Percentiles rank a stretch among this genome's conserved stretches.
These are phyloP conservation scores for Wickerhamiella spandovensis DNA, from an alignment of 805 yeast species.

Conservation along the genomic window DNA sequence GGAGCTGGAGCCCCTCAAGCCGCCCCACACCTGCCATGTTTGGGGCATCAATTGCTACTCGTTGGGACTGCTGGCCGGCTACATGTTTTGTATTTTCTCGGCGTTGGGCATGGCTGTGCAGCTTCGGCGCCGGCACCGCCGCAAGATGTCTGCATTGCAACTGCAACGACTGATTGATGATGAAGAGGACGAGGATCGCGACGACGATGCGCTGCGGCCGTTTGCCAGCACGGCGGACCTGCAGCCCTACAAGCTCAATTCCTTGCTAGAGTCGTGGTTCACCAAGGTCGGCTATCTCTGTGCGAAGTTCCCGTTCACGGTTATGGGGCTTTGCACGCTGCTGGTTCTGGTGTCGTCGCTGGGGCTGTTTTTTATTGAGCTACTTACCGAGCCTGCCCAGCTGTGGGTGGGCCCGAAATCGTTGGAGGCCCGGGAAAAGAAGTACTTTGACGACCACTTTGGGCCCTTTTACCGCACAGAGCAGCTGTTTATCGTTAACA, in stretches of 20 bases:
- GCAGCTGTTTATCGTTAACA: constrained; percentile 63
- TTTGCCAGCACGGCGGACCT: constrained; percentile 9
- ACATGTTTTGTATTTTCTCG: constrained; percentile 6
- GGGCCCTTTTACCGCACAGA: constrained; percentile 88
- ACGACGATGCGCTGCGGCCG: constrained; percentile 20
- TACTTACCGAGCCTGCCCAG: constrained; percentile 70
- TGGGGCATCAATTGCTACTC: constrained; percentile 65
- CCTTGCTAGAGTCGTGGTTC: constrained; percentile 35
- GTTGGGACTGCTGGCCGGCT: constrained; percentile 41
- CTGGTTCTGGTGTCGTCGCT: constrained; percentile 35
- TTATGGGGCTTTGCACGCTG: constrained; percentile 32
- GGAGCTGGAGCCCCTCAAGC: constrained; percentile 34
- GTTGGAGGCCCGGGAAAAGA: constrained; percentile 52
- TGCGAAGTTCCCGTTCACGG: constrained; percentile 43
- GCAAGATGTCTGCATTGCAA: constrained; percentile 8
- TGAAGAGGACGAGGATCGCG: constrained; percentile 22
- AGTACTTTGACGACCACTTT: constrained; percentile 60
- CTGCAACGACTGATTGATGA: constrained; percentile 32
- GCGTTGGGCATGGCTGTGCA: constrained; percentile 3
- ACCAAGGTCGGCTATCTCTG: constrained; percentile 43
- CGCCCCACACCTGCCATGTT: constrained; percentile 35
- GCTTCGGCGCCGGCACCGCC: constrained; percentile 6
- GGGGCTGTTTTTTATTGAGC: constrained; percentile 38
- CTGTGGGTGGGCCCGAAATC: constrained; percentile 83
- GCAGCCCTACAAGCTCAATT: constrained; percentile 35